Evolutionary conservation across 768 basidiomycete species (phyloP).

Genomic region (Termitomyces sp.): DNA sequence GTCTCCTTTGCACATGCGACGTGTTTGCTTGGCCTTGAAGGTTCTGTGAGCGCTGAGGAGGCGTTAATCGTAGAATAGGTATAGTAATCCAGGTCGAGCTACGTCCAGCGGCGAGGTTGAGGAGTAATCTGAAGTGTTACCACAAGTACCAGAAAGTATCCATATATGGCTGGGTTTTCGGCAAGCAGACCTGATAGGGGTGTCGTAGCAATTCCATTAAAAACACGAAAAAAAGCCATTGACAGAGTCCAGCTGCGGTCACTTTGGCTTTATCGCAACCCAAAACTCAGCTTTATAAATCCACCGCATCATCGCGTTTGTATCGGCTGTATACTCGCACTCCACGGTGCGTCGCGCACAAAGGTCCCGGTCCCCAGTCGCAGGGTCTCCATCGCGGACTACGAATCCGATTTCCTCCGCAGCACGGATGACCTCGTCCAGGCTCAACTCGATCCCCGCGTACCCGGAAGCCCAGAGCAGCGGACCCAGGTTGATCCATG

Average conservation of each 20-base stretch:
- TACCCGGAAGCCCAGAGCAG: conserved; percentile 55
- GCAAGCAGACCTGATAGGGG: too few relatives aligned
- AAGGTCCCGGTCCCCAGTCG: not conserved
- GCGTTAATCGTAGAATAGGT: not conserved
- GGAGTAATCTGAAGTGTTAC: not conserved
- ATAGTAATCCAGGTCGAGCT: not conserved
- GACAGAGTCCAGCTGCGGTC: not conserved
- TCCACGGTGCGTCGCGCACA: conserved; percentile 37
- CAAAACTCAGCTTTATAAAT: conserved; percentile 65
- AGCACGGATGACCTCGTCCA: conserved; percentile 55
- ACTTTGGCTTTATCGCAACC: conserved; percentile 42
- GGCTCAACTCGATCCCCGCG: conserved; percentile 50
- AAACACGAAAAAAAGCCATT: too few relatives aligned
- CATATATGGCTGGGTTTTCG: too few relatives aligned
- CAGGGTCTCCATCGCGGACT: conserved; percentile 19
- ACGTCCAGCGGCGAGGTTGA: not conserved
- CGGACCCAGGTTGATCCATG: conserved; percentile 70
- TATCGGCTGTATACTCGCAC: conserved; percentile 62
- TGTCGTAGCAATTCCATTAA: too few relatives aligned
- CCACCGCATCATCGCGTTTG: conserved; percentile 65
- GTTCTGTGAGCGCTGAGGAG: not conserved
- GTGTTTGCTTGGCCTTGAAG: too few relatives aligned
- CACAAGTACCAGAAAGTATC: too few relatives aligned
- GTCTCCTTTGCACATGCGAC: too few relatives aligned
- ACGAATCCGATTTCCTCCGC: conserved; percentile 53